A percentile compares a stretch with the other conserved stretches of the same genome.
These are phyloP conservation scores for Flammula alnicola DNA, from an alignment of 1,284 basidiomycete species.

Conservation along the genomic window DNA sequence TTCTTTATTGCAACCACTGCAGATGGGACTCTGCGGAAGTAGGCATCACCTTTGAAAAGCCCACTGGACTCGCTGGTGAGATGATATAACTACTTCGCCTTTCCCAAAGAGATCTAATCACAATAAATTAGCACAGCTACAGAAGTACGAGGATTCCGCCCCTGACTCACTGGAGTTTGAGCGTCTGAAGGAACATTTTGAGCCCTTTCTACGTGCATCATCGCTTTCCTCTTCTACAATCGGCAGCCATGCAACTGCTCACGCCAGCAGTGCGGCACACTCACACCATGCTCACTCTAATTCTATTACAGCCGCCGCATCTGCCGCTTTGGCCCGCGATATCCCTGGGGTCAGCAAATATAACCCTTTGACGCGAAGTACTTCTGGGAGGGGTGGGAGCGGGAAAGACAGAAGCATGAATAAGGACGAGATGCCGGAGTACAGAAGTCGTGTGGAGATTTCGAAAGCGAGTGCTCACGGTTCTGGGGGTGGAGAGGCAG, in stretches of 20 bases:
- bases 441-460: constrained; percentile 71
- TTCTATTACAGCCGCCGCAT: constrained; percentile 84
- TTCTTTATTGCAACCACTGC: constrained; percentile 90
- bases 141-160: constrained; percentile 85
- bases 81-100: background rate
- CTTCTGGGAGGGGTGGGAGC: constrained; percentile 35
- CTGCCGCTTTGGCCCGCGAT: constrained; percentile 81
- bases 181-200: constrained; percentile 91
- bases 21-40: constrained; percentile 94
- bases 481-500: constrained; percentile 68
- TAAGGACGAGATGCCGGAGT: constrained; percentile 76
- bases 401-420: constrained; percentile 64
- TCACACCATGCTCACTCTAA: constrained; percentile 75
- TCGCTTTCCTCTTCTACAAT: constrained; percentile 66
- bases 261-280: constrained; percentile 49
- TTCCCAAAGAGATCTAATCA: background rate
- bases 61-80: constrained; percentile 89
- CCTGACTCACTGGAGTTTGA: constrained; percentile 90
- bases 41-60: constrained; percentile 94
- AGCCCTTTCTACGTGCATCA: constrained; percentile 83
- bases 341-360: constrained; percentile 79
- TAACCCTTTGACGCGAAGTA: constrained; percentile 63
- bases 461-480: constrained; percentile 54
- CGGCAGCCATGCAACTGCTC: constrained; percentile 41
- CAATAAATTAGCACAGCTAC: constrained; percentile 73